A percentile compares a stretch with the other conserved stretches of the same genome.
Evolutionary conservation across 2,329 filamentous ascomycete genomes (phyloP).

Genomic region (Geoglossum cookeanum): DNA sequence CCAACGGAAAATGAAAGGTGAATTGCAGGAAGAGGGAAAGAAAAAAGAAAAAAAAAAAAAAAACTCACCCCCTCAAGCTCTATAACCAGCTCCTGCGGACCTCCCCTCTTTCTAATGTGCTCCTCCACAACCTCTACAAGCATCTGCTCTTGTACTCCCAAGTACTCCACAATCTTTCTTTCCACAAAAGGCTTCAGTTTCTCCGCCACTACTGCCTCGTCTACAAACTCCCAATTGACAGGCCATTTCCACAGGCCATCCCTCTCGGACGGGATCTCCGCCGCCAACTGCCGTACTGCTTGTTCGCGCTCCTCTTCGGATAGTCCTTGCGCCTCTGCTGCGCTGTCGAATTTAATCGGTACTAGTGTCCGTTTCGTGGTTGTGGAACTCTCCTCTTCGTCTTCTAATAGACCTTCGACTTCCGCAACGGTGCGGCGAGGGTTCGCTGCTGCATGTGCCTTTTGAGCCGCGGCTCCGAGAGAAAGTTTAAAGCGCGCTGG

Average conservation of each 20-base stretch:
- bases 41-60: constrained; percentile 1
- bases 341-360: constrained; percentile 63
- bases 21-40: too few relatives aligned
- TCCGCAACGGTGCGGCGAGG: constrained; percentile 72
- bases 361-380: constrained; percentile 56
- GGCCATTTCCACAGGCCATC: constrained; percentile 81
- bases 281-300: constrained; percentile 62
- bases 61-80: constrained; percentile 61
- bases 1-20: not conserved
- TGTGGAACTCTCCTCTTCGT: constrained; percentile 67
- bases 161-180: constrained; percentile 93
- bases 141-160: constrained; percentile 91
- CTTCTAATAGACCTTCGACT: constrained; percentile 83
- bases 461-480: constrained; percentile 64
- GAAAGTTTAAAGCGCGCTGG: constrained; percentile 83
- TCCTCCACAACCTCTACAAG: constrained; percentile 84
- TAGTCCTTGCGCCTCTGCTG: constrained; percentile 45
- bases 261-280: constrained; percentile 76
- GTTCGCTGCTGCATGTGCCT: constrained; percentile 33
- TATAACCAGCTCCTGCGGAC: constrained; percentile 63
- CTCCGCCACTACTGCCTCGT: constrained; percentile 60
- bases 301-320: constrained; percentile 75
- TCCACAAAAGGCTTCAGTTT: constrained; percentile 89
- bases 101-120: constrained; percentile 56
- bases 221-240: constrained; percentile 81